Evolutionary conservation across 148 eudicot species (phyloP).

Genomic region (Arbutus unedo): DNA sequence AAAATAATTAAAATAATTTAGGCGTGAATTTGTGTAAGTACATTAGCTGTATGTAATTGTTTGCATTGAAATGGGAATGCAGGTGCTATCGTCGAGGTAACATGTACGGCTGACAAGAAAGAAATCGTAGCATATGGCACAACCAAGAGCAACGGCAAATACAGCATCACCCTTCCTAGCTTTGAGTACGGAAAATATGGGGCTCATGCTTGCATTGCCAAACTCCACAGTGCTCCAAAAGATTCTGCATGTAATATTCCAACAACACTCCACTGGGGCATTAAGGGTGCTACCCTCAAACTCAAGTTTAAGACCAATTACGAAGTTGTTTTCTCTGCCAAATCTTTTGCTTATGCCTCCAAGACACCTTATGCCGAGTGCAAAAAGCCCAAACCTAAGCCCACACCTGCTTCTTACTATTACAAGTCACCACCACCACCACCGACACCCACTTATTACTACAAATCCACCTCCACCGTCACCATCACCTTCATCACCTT

Average conservation of each 20-base stretch:
- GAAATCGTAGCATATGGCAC: constrained; percentile 47
- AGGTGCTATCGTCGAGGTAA: constrained; percentile 57
- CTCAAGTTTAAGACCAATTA: constrained; percentile 37
- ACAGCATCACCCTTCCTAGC: constrained; percentile 31
- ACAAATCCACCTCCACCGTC: too few relatives aligned
- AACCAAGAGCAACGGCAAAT: constrained; percentile 48
- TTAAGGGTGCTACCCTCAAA: constrained; percentile 33
- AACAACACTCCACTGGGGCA: constrained; percentile 33
- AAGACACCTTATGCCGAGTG: constrained; percentile 41
- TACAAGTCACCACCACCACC: constrained; percentile 38
- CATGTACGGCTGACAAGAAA: constrained; percentile 38
- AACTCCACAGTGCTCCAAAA: constrained; percentile 46
- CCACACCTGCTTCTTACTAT: constrained; percentile 23
- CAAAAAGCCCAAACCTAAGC: constrained; percentile 24
- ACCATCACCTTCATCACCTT: too few relatives aligned
- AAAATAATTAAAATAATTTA: too few relatives aligned
- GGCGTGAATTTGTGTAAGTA: too few relatives aligned
- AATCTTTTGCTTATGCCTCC: constrained; percentile 49
- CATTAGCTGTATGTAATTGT: too few relatives aligned
- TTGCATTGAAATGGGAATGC: not conserved
- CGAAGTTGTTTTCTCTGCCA: constrained; percentile 39
- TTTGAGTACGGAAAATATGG: constrained; percentile 45
- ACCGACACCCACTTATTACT: constrained; percentile 19
- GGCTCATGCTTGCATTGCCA: constrained; percentile 45
- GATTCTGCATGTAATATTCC: constrained; percentile 41